Conservation (phyloP, 129 eudicot genomes). For the Lactuca sativa region DNA sequence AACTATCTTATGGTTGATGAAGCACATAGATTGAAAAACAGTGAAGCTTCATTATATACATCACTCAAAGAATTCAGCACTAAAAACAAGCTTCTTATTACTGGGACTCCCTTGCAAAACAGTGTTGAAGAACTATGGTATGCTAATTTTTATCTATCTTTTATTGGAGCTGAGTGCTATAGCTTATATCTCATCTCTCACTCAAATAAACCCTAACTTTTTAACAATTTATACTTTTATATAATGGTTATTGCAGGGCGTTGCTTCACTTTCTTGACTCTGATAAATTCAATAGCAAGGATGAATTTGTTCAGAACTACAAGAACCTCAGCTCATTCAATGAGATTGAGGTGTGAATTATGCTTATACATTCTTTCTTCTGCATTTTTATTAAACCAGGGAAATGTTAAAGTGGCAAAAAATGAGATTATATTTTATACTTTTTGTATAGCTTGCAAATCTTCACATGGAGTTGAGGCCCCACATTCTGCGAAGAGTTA, state of each 20-base stretch:
- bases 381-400: background rate
- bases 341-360: constrained; percentile 68
- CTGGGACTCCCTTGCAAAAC: constrained; percentile 98
- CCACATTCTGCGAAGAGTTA: constrained; percentile 93
- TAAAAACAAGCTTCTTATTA: constrained; percentile 95
- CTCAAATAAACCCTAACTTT: too few relatives aligned
- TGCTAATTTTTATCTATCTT: constrained; percentile 51
- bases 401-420: too few relatives aligned
- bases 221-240: too few relatives aligned
- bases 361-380: background rate
- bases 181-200: background rate
- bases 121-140: constrained; percentile 99
- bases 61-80: constrained; percentile 94
- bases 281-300: constrained; percentile 85
- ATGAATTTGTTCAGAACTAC: constrained; percentile 91
- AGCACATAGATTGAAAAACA: constrained; percentile 96
- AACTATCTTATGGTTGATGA: constrained; percentile 99
- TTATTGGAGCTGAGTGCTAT: background rate
- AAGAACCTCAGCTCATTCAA: constrained; percentile 94
- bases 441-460: constrained; percentile 72
- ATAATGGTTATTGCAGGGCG: constrained; percentile 63
- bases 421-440: background rate
- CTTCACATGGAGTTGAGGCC: constrained; percentile 98
- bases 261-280: constrained; percentile 98
- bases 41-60: constrained; percentile 93